Percentiles rank a stretch among this genome's conserved stretches.
Evolutionary conservation across 148 eudicot genomes (phyloP).

Genomic region (Cornus kousa): DNA sequence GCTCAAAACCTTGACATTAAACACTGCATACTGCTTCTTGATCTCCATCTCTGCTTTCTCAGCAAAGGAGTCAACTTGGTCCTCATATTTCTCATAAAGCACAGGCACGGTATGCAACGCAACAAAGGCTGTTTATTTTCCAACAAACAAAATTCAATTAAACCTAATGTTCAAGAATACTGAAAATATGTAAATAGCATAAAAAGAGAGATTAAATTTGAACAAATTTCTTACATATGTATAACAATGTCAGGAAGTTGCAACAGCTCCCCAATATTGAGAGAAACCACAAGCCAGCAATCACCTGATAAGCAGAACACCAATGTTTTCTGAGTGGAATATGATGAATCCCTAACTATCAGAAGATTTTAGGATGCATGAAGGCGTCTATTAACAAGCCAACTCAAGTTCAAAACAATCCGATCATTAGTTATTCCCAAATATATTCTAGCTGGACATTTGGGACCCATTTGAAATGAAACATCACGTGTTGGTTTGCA

Average conservation of each 20-base stretch:
- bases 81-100: conserved; percentile 85
- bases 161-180: background rate
- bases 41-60: conserved; percentile 79
- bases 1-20: conserved; percentile 69
- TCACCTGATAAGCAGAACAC: conserved; percentile 41
- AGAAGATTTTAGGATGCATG: background rate
- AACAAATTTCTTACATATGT: conserved; percentile 61
- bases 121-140: conserved; percentile 50
- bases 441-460: background rate
- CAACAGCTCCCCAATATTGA: conserved; percentile 70
- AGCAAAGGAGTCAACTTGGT: conserved; percentile 70
- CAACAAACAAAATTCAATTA: background rate
- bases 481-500: background rate
- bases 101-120: conserved; percentile 78
- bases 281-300: conserved; percentile 83
- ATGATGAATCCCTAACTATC: background rate
- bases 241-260: conserved; percentile 75
- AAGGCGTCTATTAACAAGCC: too few relatives aligned
- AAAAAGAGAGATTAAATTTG: background rate
- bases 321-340: background rate
- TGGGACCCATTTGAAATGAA: background rate
- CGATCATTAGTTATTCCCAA: too few relatives aligned
- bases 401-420: too few relatives aligned
- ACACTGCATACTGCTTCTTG: conserved; percentile 79
- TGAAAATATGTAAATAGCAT: background rate